Evolutionary conservation across 2,329 filamentous ascomycete genomes (phyloP).

Genomic region (Sporothrix dimorphospora): DNA sequence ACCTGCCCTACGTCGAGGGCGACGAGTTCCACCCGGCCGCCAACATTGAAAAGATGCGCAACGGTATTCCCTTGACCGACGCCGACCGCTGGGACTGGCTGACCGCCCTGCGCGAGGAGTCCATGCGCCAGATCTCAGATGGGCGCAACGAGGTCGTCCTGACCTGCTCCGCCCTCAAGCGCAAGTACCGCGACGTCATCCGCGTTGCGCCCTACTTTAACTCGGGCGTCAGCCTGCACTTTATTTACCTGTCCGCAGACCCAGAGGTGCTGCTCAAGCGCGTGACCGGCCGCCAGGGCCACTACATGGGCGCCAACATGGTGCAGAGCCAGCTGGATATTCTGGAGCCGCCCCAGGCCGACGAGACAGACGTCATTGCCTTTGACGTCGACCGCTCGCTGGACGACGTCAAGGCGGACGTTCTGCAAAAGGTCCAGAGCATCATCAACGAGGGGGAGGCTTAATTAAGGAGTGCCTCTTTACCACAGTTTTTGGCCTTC

Average conservation of each 20-base stretch:
- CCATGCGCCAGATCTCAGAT: slow-evolving; percentile 57
- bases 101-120: slow-evolving; percentile 71
- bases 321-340: slow-evolving; percentile 88
- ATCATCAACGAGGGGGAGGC: slow-evolving; percentile 21
- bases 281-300: slow-evolving; percentile 73
- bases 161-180: slow-evolving; percentile 94
- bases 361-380: slow-evolving; percentile 72
- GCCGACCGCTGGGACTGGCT: slow-evolving; percentile 98
- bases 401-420: slow-evolving; percentile 63
- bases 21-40: slow-evolving; percentile 77
- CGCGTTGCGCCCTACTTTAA: slow-evolving; percentile 77
- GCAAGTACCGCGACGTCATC: slow-evolving; percentile 94
- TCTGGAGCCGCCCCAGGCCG: slow-evolving; percentile 76
- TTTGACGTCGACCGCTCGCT: slow-evolving; percentile 67
- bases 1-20: slow-evolving; percentile 74
- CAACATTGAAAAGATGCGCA: slow-evolving; percentile 90
- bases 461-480: not conserved
- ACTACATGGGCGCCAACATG: slow-evolving; percentile 97
- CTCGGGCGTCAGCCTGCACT: slow-evolving; percentile 77
- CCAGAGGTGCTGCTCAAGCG: slow-evolving; percentile 76
- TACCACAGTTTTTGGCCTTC: not conserved
- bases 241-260: slow-evolving; percentile 83
- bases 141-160: slow-evolving; percentile 80
- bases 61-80: slow-evolving; percentile 82
- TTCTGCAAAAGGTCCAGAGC: slow-evolving; percentile 59